Base-by-base conservation (phyloP, 108 stramenopile species). In the Conticribra weissflogii region DNA sequence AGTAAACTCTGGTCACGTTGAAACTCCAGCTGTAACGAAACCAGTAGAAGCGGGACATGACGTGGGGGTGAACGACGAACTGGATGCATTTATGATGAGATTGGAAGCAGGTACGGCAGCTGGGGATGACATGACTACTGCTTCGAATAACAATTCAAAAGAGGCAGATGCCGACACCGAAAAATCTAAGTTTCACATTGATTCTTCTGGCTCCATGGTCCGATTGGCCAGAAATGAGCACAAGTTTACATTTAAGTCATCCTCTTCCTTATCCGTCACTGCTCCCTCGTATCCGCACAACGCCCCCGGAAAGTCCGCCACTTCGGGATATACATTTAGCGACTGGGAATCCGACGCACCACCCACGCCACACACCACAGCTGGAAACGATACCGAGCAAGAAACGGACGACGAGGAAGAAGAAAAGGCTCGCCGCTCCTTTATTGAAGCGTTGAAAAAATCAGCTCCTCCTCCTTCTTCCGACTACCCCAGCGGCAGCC, bases 81-180 rank as follows among this genome's bases (percentile, higher is more conserved):
- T 94, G 22, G 93, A 94, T 63, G 74, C 81, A 18, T 94, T 94
- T 78, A 94, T 94, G 93, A 85, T 88, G 55, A 85, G 87, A 60
- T 76, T 94, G 23, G 74, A 89, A 56, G 83, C 89, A 22, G 90
- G 90, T 0, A 83, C 88, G 14, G 50, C 81, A 72, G 88, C 85
- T 2, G 79, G 18, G 30, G 85, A 88, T 51, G 71, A 76, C 63
- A 15, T 78, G 66, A 62, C 63, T 72, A 30, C 76, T 68, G 36
- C 51, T 16, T 14, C 51, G 58, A 24, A 69, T 29, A 53, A 61
- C 5, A 47, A 3, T 23, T 23, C 68, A 71, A 0, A 70, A 83
- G 21, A 61, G 83, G 54, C 83, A 79, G 46, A 78, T 71, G 73
- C 46, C 71, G 34, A 63, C 62, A 32, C 69, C 72, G 27, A 64